Evolutionary conservation across 495 filamentous ascomycete species (phyloP).

Genomic region (Poronia punctata): DNA sequence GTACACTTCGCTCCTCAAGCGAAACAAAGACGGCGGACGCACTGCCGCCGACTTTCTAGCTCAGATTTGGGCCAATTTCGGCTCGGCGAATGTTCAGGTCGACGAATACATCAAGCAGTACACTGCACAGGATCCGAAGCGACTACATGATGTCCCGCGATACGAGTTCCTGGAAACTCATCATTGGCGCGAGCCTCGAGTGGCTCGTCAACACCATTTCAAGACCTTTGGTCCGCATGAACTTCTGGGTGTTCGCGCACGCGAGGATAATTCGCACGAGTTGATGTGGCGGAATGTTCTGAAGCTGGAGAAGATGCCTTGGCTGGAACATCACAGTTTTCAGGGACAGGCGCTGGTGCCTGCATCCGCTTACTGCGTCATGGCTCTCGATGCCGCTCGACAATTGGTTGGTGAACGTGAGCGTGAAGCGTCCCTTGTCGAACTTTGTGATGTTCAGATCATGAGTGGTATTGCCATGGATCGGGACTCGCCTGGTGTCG

Average conservation of each 20-base stretch:
- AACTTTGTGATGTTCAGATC: slow-evolving; percentile 35
- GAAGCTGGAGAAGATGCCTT: slow-evolving; percentile 35
- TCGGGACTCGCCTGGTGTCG: slow-evolving; percentile 36
- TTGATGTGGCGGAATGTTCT: slow-evolving; percentile 43
- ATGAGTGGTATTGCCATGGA: slow-evolving; percentile 43
- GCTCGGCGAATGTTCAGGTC: slow-evolving; percentile 16
- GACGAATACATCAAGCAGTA: slow-evolving; percentile 31
- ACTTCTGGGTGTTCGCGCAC: slow-evolving; percentile 39
- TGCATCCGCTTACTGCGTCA: slow-evolving; percentile 37
- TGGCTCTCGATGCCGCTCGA: slow-evolving; percentile 37
- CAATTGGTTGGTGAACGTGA: slow-evolving; percentile 17
- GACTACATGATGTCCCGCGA: slow-evolving; percentile 25
- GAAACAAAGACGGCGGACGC: slow-evolving; percentile 26
- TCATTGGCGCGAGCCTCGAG: slow-evolving; percentile 42
- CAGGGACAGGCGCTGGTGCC: slow-evolving; percentile 37
- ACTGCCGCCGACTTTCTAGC: slow-evolving; percentile 43
- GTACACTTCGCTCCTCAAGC: slow-evolving; percentile 31
- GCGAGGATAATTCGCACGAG: slow-evolving; percentile 34
- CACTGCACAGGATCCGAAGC: slow-evolving; percentile 16
- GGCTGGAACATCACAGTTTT: slow-evolving; percentile 36
- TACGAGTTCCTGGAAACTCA: slow-evolving; percentile 40
- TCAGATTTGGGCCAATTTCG: slow-evolving; percentile 42
- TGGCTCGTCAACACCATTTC: slow-evolving; percentile 40
- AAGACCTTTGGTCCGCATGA: slow-evolving; percentile 33
- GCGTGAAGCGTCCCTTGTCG: slow-evolving; percentile 29